Evolutionary conservation across 179 eudicot species (phyloP), one percentile per base, ranked within the genome.

Genomic region (Gypsophila paniculata): DNA sequence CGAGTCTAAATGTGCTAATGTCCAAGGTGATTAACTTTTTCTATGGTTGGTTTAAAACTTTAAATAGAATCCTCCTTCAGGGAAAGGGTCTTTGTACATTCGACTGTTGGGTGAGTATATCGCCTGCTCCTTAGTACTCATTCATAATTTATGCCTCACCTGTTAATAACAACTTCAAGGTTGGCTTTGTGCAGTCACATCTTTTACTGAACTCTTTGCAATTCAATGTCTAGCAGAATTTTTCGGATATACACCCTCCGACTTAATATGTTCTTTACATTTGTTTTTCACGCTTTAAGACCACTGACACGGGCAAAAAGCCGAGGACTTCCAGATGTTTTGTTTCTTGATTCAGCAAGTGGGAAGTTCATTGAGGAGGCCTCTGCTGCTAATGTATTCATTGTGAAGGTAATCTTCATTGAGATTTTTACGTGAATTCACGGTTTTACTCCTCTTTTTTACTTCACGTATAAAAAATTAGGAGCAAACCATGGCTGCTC

Each of bases 101-200:
- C 86, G 98, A 82, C 94, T 91, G 68, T 76, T 92, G n/a, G n/a
- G n/a, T n/a, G n/a, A n/a, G n/a, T n/a, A 69, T 92, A 63, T 86
- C 90, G 5, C 90, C 98, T 0, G 82, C 98, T 10, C 91, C 95
- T 7, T 96, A 90, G 38, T 90, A 85, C 82, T 86, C 98, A 42
- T 90, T 92, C 65, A 86, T 92, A 34, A 80, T 89, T 9, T 92
- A 81, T 76, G 91, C 96, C 72, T 88, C 96, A n/a, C 96, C 98
- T 52, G 96, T 92, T 74, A 77, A 90, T 59, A 85, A 86, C 81
- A 90, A 88, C 71, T 92, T 90, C 78, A 90, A 90, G 94, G 98
- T 89, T 55, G 19, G 9, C 0, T n/a, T n/a, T 1, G 19, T 1
- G 19, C n/a, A 52, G 6, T 38, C 53, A 38, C 36, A 25, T 13